phyloP scores from a whole-genome alignment of 768 basidiomycete genomes.

The Agrocybe praecox region DNA sequence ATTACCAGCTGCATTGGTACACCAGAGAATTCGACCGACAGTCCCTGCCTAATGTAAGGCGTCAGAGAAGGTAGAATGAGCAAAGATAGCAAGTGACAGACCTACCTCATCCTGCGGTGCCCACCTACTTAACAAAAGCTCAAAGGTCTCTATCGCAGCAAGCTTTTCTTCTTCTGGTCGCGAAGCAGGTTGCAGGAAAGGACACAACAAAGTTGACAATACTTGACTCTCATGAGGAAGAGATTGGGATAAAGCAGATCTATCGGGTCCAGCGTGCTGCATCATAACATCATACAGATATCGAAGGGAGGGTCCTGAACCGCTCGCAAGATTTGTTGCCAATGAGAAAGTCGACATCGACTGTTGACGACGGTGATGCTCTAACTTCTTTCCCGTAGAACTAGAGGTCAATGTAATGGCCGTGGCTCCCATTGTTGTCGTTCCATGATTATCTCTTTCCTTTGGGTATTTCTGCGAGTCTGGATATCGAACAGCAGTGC shows the following conservation, averaged over 20 bases:
- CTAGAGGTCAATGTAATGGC: constrained; percentile 17
- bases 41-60: constrained; percentile 35
- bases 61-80: background rate
- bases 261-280: constrained; percentile 38
- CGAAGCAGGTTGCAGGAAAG: constrained; percentile 45
- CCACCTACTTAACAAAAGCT: constrained; percentile 61
- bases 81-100: background rate
- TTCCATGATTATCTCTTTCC: constrained; percentile 24
- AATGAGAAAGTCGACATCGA: constrained; percentile 33
- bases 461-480: constrained; percentile 31
- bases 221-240: constrained; percentile 64
- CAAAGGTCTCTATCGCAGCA: constrained; percentile 63
- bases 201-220: constrained; percentile 56
- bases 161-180: constrained; percentile 53
- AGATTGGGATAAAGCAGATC: constrained; percentile 21
- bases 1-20: constrained; percentile 59
- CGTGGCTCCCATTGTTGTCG: constrained; percentile 16
- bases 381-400: constrained; percentile 25
- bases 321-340: constrained; percentile 25
- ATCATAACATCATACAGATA: constrained; percentile 48
- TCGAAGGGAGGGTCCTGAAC: constrained; percentile 39
- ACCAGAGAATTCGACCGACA: constrained; percentile 71
- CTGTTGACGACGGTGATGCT: constrained; percentile 44
- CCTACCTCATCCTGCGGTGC: constrained; percentile 54
- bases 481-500: constrained; percentile 51